Percentiles rank a stretch among this genome's conserved stretches.
These are phyloP conservation scores for Rhodotorula sp. DNA, from an alignment of 1,284 basidiomycete species.

Conservation along the genomic window DNA sequence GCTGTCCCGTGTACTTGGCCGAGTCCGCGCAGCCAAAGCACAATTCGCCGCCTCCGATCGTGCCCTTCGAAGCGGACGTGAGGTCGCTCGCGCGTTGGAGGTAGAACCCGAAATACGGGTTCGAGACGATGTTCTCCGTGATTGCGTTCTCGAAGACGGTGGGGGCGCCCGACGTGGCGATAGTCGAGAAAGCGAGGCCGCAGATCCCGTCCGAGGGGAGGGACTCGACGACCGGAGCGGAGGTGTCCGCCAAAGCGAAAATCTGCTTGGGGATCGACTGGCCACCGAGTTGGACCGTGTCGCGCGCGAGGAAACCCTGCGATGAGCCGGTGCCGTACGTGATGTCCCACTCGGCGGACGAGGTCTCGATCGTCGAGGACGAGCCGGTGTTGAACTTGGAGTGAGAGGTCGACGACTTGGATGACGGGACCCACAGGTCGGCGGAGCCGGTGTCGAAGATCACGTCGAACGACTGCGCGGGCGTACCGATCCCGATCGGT, in stretches of 20 bases:
- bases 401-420: conserved; percentile 27
- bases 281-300: conserved; percentile 30
- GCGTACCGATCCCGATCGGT: conserved; percentile 27
- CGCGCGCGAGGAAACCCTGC: conserved; percentile 32
- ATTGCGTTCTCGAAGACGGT: conserved; percentile 40
- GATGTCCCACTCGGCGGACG: conserved; percentile 35
- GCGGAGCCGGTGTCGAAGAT: conserved; percentile 37
- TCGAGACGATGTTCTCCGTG: conserved; percentile 18
- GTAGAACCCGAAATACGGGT: conserved; percentile 26
- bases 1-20: conserved; percentile 27
- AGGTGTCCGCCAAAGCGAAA: conserved; percentile 36
- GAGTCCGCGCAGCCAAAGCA: conserved; percentile 38
- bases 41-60: conserved; percentile 35
- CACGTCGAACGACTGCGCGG: conserved; percentile 25
- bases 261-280: conserved; percentile 27
- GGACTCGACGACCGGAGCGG: conserved; percentile 26
- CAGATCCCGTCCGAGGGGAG: conserved; percentile 28
- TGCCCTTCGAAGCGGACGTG: conserved; percentile 19
- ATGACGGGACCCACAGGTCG: conserved; percentile 33
- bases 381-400: conserved; percentile 14
- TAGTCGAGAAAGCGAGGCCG: conserved; percentile 38
- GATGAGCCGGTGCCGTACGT: conserved; percentile 29
- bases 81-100: conserved; percentile 32
- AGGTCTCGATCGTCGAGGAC: conserved; percentile 25
- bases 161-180: conserved; percentile 37